Percentiles rank a stretch among this genome's conserved stretches.
phyloP scores from a whole-genome alignment of 169 alveolate genomes.

The Cryptosporidium viatorum region DNA sequence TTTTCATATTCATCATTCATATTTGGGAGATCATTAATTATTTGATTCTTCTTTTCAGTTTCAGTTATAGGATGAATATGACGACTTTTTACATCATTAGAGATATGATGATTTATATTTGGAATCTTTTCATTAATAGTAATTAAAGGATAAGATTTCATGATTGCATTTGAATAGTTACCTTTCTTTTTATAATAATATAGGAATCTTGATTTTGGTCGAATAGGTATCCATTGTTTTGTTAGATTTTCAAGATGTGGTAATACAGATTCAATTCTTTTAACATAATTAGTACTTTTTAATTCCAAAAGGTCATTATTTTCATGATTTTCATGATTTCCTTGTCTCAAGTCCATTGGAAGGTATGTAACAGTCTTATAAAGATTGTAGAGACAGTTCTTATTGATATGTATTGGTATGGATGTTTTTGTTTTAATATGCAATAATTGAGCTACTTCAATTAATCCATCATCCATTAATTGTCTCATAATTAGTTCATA shows the following conservation, averaged over 20 bases:
- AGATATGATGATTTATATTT: not conserved
- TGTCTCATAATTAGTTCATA: slow-evolving; percentile 67
- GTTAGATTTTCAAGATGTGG: slow-evolving; percentile 58
- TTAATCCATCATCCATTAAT: slow-evolving; percentile 63
- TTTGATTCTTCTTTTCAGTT: not conserved
- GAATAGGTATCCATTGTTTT: slow-evolving; percentile 65
- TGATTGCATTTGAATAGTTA: slow-evolving; percentile 1
- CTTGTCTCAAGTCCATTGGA: slow-evolving; percentile 62
- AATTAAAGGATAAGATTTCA: not conserved
- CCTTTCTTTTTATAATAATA: slow-evolving; percentile 23
- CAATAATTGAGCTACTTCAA: slow-evolving; percentile 58
- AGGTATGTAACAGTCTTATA: slow-evolving; percentile 60
- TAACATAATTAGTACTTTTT: slow-evolving; percentile 47
- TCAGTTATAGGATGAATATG: too few species aligned
- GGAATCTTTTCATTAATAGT: not conserved
- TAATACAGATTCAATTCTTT: slow-evolving; percentile 54
- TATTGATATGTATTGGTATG: slow-evolving; percentile 44
- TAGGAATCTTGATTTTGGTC: slow-evolving; percentile 28
- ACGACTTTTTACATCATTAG: not conserved
- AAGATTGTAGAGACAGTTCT: slow-evolving; percentile 35
- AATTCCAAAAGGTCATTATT: slow-evolving; percentile 45
- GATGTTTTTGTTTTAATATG: slow-evolving; percentile 50
- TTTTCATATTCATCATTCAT: not conserved
- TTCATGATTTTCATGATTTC: slow-evolving; percentile 15
- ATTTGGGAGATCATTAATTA: not conserved